Conservation (phyloP, 352 stramenopile species). For the Globisporangium perplexum region DNA sequence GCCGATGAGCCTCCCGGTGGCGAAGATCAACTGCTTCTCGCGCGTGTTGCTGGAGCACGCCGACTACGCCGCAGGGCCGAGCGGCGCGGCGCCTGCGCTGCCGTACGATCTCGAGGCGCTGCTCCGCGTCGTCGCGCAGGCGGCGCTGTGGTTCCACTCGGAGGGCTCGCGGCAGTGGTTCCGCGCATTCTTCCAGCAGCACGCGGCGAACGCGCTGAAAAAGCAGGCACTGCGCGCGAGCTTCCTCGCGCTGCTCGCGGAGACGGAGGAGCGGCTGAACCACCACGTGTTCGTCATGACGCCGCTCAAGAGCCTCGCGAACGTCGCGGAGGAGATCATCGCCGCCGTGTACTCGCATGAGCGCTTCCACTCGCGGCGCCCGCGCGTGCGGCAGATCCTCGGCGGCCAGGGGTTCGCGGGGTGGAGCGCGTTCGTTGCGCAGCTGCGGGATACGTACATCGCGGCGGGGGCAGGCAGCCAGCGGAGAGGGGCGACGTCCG, state of each 20-base stretch:
- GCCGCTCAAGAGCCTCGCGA: conserved; percentile 27
- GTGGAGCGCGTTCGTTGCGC: conserved; percentile 52
- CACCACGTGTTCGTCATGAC: conserved; percentile 37
- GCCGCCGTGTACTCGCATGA: conserved; percentile 52
- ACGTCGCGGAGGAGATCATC: conserved; percentile 58
- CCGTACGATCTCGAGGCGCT: conserved; percentile 32
- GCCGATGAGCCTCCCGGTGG: conserved; percentile 7
- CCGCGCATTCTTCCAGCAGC: conserved; percentile 34
- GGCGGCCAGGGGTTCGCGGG: conserved; percentile 42
- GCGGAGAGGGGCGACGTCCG: not conserved
- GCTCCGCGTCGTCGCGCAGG: conserved; percentile 31
- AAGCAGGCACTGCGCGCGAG: conserved; percentile 37
- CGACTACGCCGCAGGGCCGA: conserved; percentile 6
- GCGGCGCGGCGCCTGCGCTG: conserved; percentile 4
- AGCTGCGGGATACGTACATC: conserved; percentile 65
- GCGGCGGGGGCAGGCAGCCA: not conserved
- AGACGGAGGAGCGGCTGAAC: conserved; percentile 42
- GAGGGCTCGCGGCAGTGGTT: conserved; percentile 34
- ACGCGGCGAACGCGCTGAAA: conserved; percentile 24
- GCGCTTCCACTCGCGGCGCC: conserved; percentile 34
- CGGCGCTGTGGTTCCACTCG: conserved; percentile 48
- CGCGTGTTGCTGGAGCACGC: conserved; percentile 36
- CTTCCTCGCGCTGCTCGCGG: conserved; percentile 35
- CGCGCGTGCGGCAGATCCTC: conserved; percentile 42
- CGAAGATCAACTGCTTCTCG: conserved; percentile 44